These are phyloP conservation scores for Entomortierella parvispora DNA, from an alignment of 192 early-diverging fungal genomes.

Conservation along the genomic window DNA sequence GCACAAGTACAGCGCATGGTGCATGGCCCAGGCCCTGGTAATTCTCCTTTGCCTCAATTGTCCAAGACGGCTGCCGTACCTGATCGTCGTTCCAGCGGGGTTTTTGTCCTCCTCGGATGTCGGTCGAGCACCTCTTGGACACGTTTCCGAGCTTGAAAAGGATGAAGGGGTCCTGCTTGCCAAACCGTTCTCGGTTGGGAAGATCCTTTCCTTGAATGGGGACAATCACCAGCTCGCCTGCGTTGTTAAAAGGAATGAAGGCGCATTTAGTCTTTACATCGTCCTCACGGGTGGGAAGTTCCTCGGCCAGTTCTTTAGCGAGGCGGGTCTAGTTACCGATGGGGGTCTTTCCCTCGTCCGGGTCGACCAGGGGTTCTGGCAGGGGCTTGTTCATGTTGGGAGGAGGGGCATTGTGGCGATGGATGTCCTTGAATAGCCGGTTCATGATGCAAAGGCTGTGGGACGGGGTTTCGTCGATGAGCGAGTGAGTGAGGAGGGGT, in stretches of 20 bases:
- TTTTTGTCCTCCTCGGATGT: conserved; percentile 64
- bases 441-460: too few species aligned
- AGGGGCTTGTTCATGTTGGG: conserved; percentile 33
- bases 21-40: too few species aligned
- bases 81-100: conserved; percentile 67
- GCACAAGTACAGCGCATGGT: too few species aligned
- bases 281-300: too few species aligned
- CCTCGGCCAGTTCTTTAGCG: too few species aligned
- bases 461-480: too few species aligned
- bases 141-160: conserved; percentile 60
- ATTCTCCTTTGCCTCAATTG: too few species aligned
- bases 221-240: conserved; percentile 48
- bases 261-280: too few species aligned
- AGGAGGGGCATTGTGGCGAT: not conserved
- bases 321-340: too few species aligned
- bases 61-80: too few species aligned
- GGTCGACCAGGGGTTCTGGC: conserved; percentile 49
- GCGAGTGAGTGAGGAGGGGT: too few species aligned
- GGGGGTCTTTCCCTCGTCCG: conserved; percentile 48
- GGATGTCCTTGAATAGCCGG: too few species aligned
- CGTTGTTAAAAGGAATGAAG: not conserved
- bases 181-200: conserved; percentile 50
- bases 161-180: conserved; percentile 68
- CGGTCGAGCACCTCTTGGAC: conserved; percentile 59
- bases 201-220: conserved; percentile 51